Evolutionary conservation across 345 rosid genomes (phyloP).

Genomic region (Mangifera indica): DNA sequence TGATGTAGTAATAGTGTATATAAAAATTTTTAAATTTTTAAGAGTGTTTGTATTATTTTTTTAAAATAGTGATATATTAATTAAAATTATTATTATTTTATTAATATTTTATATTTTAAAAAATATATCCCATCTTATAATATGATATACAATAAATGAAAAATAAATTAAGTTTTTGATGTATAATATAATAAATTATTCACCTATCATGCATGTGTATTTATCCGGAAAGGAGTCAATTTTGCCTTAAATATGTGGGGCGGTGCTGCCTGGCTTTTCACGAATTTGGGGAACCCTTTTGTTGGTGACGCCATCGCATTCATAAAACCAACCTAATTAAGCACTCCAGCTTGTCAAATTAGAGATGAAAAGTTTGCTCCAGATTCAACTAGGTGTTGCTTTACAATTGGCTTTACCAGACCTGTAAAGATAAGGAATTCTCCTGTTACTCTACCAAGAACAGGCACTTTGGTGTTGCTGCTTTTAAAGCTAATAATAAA

Average conservation of each 20-base stretch:
- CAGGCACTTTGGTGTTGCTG: not conserved
- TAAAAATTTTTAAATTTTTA: too few species aligned
- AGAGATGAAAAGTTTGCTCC: not conserved
- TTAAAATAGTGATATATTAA: too few species aligned
- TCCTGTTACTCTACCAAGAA: constrained; percentile 21
- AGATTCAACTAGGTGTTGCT: not conserved
- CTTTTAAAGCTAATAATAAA: not conserved
- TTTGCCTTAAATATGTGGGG: not conserved
- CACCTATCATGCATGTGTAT: too few species aligned
- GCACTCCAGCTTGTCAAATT: not conserved
- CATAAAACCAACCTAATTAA: not conserved
- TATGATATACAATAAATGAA: too few species aligned
- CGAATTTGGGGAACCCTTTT: constrained; percentile 18
- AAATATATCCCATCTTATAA: too few species aligned
- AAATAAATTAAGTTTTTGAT: too few species aligned
- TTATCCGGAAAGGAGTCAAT: constrained; percentile 11
- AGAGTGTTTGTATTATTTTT: too few species aligned
- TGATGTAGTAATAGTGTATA: too few species aligned
- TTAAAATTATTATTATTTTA: too few species aligned
- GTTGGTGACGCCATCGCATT: constrained; percentile 31
- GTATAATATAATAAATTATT: too few species aligned
- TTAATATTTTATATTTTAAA: too few species aligned
- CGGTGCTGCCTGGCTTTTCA: constrained; percentile 20
- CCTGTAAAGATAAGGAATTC: constrained; percentile 9
- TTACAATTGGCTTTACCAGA: constrained; percentile 6